Percentiles rank a stretch among this genome's conserved stretches.
Conservation (phyloP, 208 protist species). For the Trypanosoma grayi region DNA sequence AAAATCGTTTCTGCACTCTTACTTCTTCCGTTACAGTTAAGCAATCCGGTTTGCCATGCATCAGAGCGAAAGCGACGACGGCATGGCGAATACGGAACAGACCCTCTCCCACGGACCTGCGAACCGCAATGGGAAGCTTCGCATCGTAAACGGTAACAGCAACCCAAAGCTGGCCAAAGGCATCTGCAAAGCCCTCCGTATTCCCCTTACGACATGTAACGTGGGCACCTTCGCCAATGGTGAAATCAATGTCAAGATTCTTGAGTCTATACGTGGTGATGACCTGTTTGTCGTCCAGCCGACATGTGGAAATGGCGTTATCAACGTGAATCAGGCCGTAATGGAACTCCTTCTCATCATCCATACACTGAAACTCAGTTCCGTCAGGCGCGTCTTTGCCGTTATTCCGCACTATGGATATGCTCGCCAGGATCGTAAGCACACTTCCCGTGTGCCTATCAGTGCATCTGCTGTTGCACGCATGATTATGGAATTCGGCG, state of each 20-base stretch:
- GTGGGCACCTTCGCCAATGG: constrained; percentile 88
- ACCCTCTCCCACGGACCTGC: constrained; percentile 6
- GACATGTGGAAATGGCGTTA: constrained; percentile 85
- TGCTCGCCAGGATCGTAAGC: constrained; percentile 96
- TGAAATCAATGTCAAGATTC: constrained; percentile 84
- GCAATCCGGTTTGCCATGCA: no score
- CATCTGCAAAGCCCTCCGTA: constrained; percentile 69
- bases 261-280: constrained; percentile 86
- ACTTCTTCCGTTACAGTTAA: constrained; percentile 14
- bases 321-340: constrained; percentile 90
- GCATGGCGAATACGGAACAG: not conserved
- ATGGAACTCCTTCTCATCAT: constrained; percentile 96
- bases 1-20: no score
- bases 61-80: not conserved
- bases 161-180: constrained; percentile 87
- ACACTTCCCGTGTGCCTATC: constrained; percentile 93
- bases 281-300: constrained; percentile 97
- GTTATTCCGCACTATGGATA: constrained; percentile 97
- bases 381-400: constrained; percentile 87
- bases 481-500: constrained; percentile 90
- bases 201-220: constrained; percentile 61
- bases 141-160: constrained; percentile 80
- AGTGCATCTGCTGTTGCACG: constrained; percentile 93
- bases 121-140: constrained; percentile 67
- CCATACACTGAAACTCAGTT: constrained; percentile 90